phyloP scores from a whole-genome alignment of 495 filamentous ascomycete genomes.

The Neurospora sp. region DNA sequence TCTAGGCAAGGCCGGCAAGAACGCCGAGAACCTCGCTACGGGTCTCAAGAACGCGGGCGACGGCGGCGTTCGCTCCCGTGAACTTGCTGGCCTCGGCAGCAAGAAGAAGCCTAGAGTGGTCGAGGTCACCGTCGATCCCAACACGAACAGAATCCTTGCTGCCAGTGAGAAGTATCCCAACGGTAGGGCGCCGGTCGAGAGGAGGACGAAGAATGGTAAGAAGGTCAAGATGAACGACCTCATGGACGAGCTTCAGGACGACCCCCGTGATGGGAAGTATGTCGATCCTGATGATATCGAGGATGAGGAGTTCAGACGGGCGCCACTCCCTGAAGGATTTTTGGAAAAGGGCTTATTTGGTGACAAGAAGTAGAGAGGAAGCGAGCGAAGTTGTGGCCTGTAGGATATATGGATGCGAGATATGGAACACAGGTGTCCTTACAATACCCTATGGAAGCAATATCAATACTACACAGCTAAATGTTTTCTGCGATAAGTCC shows the following conservation, averaged over 20 bases:
- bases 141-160: conserved; percentile 18
- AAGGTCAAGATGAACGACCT: conserved; percentile 34
- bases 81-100: conserved; percentile 11
- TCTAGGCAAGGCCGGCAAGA: conserved; percentile 38
- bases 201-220: conserved; percentile 45
- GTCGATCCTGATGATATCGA: conserved; percentile 15
- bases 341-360: not conserved
- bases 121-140: conserved; percentile 21
- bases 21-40: not conserved
- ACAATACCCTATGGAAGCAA: not conserved
- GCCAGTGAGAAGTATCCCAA: conserved; percentile 18
- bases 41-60: conserved; percentile 15
- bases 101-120: conserved; percentile 22
- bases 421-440: not conserved
- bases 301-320: conserved; percentile 3
- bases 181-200: conserved; percentile 20
- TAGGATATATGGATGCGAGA: not conserved
- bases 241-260: conserved; percentile 26
- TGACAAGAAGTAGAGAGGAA: not conserved
- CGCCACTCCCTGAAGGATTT: not conserved
- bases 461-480: not conserved
- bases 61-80: conserved; percentile 32
- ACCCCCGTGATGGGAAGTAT: conserved; percentile 2
- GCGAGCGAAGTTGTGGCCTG: not conserved
- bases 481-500: not conserved